These are phyloP conservation scores for Arabis alpina DNA, from an alignment of 345 rosid species.

Conservation along the genomic window DNA sequence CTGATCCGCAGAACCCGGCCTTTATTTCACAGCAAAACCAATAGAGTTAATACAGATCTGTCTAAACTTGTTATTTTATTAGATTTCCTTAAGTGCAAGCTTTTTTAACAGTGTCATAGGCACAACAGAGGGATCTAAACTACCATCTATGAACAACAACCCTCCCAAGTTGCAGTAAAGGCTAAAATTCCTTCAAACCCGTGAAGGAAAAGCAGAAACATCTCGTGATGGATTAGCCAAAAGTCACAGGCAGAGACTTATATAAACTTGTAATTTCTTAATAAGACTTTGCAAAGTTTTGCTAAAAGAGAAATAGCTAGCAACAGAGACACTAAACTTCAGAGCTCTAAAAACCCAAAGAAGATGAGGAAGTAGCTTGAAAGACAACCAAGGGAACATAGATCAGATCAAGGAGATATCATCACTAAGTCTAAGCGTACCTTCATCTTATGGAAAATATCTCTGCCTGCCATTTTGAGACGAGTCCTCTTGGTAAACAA, in stretches of 20 bases:
- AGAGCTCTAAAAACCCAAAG: background rate
- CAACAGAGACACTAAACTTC: conserved; percentile 1
- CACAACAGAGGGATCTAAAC: background rate
- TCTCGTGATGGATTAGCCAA: no score
- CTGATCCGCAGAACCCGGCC: conserved; percentile 57
- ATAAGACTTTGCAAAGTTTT: background rate
- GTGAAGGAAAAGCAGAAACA: no score
- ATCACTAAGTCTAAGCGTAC: conserved; percentile 37
- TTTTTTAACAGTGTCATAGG: background rate
- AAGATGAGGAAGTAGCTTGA: background rate
- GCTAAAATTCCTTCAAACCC: no score
- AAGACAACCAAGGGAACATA: background rate
- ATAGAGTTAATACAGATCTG: background rate
- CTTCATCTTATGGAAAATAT: conserved; percentile 81
- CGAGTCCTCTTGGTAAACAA: background rate
- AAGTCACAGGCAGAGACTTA: background rate
- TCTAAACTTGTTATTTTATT: no score
- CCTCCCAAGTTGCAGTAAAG: no score
- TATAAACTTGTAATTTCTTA: background rate
- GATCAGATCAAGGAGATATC: conserved; percentile 25
- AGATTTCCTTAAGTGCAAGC: no score
- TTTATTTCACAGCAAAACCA: conserved; percentile 36
- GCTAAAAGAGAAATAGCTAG: conserved; percentile 1
- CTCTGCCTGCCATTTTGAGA: conserved; percentile 58
- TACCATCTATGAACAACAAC: background rate